These are phyloP conservation scores for Leucosporidium yakuticum DNA, from an alignment of 768 basidiomycete genomes.

Conservation along the genomic window DNA sequence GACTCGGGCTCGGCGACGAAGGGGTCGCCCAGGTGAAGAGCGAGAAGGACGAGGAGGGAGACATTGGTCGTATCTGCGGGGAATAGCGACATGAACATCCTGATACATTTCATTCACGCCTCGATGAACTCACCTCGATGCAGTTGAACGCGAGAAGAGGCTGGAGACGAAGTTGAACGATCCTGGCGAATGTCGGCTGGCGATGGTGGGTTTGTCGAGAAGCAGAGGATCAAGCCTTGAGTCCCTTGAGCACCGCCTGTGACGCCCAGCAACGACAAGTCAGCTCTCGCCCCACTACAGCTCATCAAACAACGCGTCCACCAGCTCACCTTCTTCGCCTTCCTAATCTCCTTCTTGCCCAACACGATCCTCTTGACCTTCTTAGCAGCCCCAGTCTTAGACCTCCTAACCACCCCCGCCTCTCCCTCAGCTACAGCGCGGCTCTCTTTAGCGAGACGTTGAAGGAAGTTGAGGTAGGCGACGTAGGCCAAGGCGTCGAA, in stretches of 20 bases:
- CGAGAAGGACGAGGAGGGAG: no score
- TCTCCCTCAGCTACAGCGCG: neutral
- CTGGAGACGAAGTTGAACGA: no score
- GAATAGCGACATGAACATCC: no score
- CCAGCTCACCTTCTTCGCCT: neutral
- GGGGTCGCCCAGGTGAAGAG: no score
- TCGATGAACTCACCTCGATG: no score
- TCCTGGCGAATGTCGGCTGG: no score
- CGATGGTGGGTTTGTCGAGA: no score
- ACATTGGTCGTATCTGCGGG: no score
- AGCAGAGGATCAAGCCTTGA: neutral
- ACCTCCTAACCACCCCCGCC: neutral
- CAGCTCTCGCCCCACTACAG: neutral
- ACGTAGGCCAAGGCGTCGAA: neutral
- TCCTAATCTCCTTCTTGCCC: neutral
- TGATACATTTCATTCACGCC: no score
- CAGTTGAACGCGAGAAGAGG: no score
- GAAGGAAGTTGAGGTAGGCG: neutral
- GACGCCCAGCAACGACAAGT: neutral
- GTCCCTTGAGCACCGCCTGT: neutral
- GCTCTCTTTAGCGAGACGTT: neutral
- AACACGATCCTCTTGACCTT: neutral
- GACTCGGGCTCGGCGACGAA: no score
- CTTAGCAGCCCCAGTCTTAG: neutral
- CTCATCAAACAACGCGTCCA: neutral